phyloP scores from a whole-genome alignment of 148 eudicot genomes.

The Chenopodium suecicum region DNA sequence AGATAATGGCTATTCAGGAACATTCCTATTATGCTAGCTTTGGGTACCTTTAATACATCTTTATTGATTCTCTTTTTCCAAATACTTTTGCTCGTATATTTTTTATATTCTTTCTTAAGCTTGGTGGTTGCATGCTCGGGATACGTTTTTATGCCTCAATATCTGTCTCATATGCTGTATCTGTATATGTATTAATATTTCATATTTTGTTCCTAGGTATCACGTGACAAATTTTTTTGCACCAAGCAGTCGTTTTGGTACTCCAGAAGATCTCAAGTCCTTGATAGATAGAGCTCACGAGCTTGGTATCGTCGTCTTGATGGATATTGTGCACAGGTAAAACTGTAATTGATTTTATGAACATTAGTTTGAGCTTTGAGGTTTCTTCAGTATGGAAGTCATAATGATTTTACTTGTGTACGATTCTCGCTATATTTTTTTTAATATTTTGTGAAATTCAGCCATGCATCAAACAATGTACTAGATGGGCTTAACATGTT shows the following conservation, averaged over 20 bases:
- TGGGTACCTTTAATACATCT: conserved; percentile 53
- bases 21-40: conserved; percentile 98
- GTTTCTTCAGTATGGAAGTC: neutral
- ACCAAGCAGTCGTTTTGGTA: conserved; percentile 98
- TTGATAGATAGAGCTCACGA: conserved; percentile 98
- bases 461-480: conserved; percentile 86
- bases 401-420: neutral
- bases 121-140: neutral
- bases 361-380: conserved; percentile 12
- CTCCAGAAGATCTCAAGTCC: conserved; percentile 97
- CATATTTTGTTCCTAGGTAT: conserved; percentile 55
- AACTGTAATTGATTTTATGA: conserved; percentile 1
- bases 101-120: neutral
- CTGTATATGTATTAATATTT: conserved; percentile 9
- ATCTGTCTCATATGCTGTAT: conserved; percentile 7
- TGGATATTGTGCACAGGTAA: conserved; percentile 99
- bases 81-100: too few species aligned
- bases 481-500: conserved; percentile 96
- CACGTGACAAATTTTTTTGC: conserved; percentile 98
- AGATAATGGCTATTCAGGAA: conserved; percentile 99
- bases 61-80: neutral
- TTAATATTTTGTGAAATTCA: conserved; percentile 38
- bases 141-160: neutral
- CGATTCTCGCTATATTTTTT: neutral
- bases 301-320: conserved; percentile 86